phyloP scores from a whole-genome alignment of 331 rosid species.

The Phaseolus coccineus region DNA sequence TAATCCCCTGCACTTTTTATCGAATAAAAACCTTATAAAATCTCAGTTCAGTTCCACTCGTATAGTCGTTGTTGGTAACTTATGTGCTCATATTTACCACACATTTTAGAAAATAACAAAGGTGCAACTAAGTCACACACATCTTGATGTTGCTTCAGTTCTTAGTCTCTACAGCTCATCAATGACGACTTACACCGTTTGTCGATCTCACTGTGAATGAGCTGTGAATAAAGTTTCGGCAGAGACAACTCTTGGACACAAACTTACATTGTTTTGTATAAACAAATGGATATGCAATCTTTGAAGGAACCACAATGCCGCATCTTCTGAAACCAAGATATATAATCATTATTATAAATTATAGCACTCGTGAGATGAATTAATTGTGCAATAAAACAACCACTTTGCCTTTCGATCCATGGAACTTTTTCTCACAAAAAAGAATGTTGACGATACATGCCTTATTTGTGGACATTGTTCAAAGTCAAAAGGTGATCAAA shows the following conservation, averaged over 20 bases:
- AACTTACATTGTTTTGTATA: neutral
- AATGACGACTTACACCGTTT: too few species aligned
- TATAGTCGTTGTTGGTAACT: too few species aligned
- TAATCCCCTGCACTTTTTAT: too few species aligned
- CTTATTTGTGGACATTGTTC: neutral
- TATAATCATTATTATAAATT: neutral
- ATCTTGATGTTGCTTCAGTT: too few species aligned
- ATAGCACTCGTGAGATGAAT: neutral
- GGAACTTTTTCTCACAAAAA: too few species aligned
- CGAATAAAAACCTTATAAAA: too few species aligned
- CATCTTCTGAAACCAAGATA: neutral
- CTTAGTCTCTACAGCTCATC: too few species aligned
- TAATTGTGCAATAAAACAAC: neutral
- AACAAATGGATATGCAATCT: neutral
- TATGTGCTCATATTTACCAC: too few species aligned
- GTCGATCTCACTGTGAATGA: neutral
- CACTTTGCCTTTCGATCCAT: neutral
- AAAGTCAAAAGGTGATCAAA: neutral
- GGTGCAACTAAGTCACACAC: too few species aligned
- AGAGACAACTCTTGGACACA: neutral
- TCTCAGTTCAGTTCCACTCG: too few species aligned
- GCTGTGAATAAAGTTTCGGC: neutral
- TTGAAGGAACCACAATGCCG: neutral
- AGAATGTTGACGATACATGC: too few species aligned
- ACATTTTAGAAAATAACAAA: too few species aligned